Conservation (phyloP, 1,139 yeast genomes). For the Barnettozyma hawaiiensis region DNA sequence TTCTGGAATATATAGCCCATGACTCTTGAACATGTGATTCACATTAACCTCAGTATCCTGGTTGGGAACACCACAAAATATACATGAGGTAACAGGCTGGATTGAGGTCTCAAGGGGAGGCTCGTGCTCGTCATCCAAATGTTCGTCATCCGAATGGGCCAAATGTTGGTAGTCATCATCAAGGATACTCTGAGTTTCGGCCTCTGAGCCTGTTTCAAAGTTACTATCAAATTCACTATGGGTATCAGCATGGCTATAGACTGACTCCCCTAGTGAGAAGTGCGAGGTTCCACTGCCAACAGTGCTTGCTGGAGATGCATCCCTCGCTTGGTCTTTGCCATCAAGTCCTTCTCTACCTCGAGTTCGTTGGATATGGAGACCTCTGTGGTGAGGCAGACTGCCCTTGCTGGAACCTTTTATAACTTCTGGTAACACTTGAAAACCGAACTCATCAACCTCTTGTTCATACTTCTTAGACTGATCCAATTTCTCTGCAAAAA, state of each 20-base stretch:
- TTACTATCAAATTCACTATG: constrained; percentile 37
- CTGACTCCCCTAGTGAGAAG: constrained; percentile 61
- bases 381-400: constrained; percentile 41
- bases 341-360: constrained; percentile 15
- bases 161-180: constrained; percentile 30
- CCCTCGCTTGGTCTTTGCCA: constrained; percentile 24
- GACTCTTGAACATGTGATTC: constrained; percentile 68
- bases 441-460: constrained; percentile 60
- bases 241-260: constrained; percentile 30
- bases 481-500: constrained; percentile 71
- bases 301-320: constrained; percentile 48
- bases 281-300: constrained; percentile 55
- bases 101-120: constrained; percentile 29
- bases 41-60: constrained; percentile 55
- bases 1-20: constrained; percentile 88
- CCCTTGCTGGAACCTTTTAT: constrained; percentile 20
- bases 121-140: constrained; percentile 24
- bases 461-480: constrained; percentile 43
- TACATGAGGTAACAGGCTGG: constrained; percentile 34
- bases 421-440: constrained; percentile 32
- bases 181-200: constrained; percentile 33
- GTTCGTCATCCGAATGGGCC: constrained; percentile 22
- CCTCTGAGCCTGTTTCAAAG: constrained; percentile 45
- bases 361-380: constrained; percentile 5
- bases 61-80: constrained; percentile 38